phyloP scores from a whole-genome alignment of 257 asterid genomes.

The Forsythia viridissima region DNA sequence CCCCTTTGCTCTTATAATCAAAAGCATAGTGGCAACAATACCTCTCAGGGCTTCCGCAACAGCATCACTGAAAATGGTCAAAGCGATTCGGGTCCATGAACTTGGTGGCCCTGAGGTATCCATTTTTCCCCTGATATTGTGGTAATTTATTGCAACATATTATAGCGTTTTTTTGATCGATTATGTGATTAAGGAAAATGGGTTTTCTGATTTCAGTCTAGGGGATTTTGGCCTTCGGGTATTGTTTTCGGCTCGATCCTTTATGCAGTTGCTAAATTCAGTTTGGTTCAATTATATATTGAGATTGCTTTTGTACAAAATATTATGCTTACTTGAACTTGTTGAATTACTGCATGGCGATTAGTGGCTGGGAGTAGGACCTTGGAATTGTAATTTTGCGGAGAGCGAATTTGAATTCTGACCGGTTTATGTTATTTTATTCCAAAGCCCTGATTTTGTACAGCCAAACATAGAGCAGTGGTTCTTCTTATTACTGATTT shows the following conservation, averaged over 20 bases:
- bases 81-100: conserved; percentile 75
- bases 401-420: neutral
- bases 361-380: neutral
- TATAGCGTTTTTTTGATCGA: neutral
- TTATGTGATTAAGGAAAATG: neutral
- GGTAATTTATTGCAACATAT: neutral
- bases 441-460: neutral
- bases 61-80: conserved; percentile 52
- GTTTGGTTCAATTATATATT: neutral
- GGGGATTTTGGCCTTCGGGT: neutral
- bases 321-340: neutral
- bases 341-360: neutral
- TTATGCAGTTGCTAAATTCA: neutral
- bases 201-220: conserved; percentile 12
- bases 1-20: conserved; percentile 15
- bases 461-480: neutral
- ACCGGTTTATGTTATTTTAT: neutral
- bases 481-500: neutral
- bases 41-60: conserved; percentile 28
- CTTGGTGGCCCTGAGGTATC: conserved; percentile 74
- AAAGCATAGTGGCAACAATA: conserved; percentile 19
- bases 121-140: neutral
- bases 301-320: conserved; percentile 4
- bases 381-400: neutral
- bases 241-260: conserved; percentile 9